Percentiles rank a stretch among this genome's conserved stretches.
These are phyloP conservation scores for Phytophthora citrophthora DNA, from an alignment of 352 stramenopile species.

Conservation along the genomic window DNA sequence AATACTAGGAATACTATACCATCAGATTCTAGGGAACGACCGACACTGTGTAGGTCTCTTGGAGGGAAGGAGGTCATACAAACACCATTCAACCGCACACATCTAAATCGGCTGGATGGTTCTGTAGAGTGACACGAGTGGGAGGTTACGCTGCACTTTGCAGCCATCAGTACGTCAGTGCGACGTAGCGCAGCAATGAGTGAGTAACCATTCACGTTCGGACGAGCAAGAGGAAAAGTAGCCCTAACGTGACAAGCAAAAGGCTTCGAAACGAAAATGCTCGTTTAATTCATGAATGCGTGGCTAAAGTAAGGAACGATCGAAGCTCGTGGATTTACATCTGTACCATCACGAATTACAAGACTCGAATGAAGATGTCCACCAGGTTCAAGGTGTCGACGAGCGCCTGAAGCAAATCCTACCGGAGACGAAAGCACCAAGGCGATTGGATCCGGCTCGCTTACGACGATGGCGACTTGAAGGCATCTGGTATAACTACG, in stretches of 20 bases:
- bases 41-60: not conserved
- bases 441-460: constrained; percentile 8
- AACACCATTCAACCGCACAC: not conserved
- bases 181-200: constrained; percentile 14
- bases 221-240: constrained; percentile 8
- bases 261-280: not conserved
- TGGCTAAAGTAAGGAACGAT: no score
- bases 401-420: constrained; percentile 19
- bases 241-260: not conserved
- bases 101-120: constrained; percentile 1
- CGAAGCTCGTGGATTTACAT: not conserved
- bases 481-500: constrained; percentile 2
- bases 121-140: constrained; percentile 16
- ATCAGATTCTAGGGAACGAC: not conserved
- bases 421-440: constrained; percentile 6
- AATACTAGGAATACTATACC: not conserved
- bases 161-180: constrained; percentile 13
- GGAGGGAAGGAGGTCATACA: not conserved
- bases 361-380: not conserved
- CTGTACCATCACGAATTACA: not conserved
- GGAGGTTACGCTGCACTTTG: constrained; percentile 4
- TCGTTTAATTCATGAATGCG: no score
- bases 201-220: constrained; percentile 18
- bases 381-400: not conserved
- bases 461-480: constrained; percentile 32